These are phyloP conservation scores for Basipetospora chlamydospora DNA, from an alignment of 2,329 filamentous ascomycete species.

Conservation along the genomic window DNA sequence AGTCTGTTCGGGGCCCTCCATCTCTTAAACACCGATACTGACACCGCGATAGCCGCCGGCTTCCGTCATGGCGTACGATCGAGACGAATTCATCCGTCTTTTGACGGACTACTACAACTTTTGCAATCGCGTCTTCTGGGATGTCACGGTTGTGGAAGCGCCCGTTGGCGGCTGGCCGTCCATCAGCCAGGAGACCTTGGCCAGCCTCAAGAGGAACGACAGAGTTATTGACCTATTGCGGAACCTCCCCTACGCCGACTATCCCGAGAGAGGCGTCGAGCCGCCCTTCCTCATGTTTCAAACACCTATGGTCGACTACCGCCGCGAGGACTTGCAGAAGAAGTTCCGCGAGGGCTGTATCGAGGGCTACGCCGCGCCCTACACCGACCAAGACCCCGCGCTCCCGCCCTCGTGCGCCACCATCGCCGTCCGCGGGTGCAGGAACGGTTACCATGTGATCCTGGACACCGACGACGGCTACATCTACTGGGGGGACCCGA, in stretches of 20 bases:
- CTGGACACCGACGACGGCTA: not conserved
- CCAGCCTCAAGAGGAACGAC: not conserved
- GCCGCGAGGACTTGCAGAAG: not conserved
- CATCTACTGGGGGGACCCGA: not conserved
- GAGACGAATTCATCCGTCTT: constrained; percentile 9
- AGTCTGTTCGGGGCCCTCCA: no score
- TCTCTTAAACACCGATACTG: not conserved
- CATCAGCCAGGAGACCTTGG: not conserved
- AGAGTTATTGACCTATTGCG: not conserved
- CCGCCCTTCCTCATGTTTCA: not conserved
- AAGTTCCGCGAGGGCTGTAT: not conserved
- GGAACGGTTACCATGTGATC: not conserved
- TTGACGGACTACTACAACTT: constrained; percentile 11
- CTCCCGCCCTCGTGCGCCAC: not conserved
- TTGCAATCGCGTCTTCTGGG: constrained; percentile 9
- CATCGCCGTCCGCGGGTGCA: not conserved
- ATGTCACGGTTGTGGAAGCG: constrained; percentile 6
- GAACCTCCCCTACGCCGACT: not conserved
- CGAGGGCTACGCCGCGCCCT: not conserved
- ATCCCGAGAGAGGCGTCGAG: not conserved
- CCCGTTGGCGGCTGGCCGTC: not conserved
- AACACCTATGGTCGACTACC: not conserved
- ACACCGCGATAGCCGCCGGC: not conserved
- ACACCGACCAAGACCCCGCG: not conserved
- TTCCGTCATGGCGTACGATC: not conserved